Conservation (phyloP, 2,329 filamentous ascomycete genomes). For the Phyllosticta ampelicida region DNA sequence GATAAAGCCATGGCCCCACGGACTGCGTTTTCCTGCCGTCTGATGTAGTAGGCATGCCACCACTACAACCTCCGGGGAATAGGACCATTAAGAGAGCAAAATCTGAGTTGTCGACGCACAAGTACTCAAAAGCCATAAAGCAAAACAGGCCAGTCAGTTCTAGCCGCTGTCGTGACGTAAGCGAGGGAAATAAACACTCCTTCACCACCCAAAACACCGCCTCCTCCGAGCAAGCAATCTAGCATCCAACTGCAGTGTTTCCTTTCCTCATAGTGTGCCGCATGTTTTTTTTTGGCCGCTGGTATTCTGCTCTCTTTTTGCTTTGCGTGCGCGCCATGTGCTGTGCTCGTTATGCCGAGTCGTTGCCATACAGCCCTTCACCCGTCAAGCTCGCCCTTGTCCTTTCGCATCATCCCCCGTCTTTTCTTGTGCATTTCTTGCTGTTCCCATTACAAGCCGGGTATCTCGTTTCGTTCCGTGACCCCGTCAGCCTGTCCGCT, state of each 20-base stretch:
- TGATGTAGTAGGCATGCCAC: neutral
- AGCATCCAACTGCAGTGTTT: neutral
- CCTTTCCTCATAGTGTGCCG: neutral
- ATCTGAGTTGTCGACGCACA: neutral
- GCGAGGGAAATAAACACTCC: neutral
- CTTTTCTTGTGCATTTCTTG: neutral
- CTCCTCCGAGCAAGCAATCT: neutral
- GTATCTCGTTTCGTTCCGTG: neutral
- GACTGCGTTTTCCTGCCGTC: neutral
- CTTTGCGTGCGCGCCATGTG: neutral
- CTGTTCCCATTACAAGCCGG: neutral
- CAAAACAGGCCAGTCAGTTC: neutral
- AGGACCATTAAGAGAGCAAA: neutral
- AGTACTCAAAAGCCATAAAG: neutral
- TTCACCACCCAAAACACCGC: neutral
- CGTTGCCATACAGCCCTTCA: neutral
- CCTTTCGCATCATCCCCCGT: neutral
- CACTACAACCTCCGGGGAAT: neutral
- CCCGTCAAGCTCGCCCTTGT: neutral
- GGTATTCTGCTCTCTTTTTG: neutral
- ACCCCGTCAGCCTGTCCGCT: neutral
- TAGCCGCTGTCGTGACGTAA: neutral
- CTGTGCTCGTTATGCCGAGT: neutral
- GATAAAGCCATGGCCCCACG: neutral
- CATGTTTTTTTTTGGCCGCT: neutral